phyloP scores from a whole-genome alignment of 257 asterid species.

The Nicotiana attenuata region DNA sequence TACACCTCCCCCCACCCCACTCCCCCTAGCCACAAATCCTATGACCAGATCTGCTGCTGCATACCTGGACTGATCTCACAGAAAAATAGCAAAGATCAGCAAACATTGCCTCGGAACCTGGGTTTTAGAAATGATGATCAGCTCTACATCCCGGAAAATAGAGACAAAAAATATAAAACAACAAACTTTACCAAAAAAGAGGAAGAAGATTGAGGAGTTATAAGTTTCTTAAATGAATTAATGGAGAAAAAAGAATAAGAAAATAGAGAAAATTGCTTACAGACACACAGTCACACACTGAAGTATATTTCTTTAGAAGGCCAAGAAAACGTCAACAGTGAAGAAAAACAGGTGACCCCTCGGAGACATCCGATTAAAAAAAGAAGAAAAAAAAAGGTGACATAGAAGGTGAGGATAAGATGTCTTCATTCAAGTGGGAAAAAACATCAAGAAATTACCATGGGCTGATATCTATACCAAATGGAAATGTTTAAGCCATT shows the following conservation, averaged over 20 bases:
- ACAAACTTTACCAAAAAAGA: neutral
- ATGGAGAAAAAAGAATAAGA: neutral
- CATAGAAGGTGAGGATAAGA: neutral
- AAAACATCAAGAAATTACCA: neutral
- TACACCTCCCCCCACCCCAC: neutral
- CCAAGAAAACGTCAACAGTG: neutral
- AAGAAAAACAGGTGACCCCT: neutral
- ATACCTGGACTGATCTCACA: conserved; percentile 93
- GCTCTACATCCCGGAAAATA: conserved; percentile 23
- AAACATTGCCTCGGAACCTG: conserved; percentile 99
- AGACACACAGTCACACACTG: neutral
- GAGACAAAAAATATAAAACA: neutral
- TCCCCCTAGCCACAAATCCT: neutral
- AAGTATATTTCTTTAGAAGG: neutral
- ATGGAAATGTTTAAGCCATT: neutral
- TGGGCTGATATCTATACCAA: neutral
- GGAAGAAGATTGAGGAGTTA: neutral
- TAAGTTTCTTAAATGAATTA: neutral
- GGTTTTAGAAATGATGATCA: conserved; percentile 45
- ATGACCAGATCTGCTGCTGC: conserved; percentile 7
- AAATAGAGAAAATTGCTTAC: neutral
- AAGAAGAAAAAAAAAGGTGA: neutral
- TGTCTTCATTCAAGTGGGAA: neutral
- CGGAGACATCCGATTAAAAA: too few relatives aligned
- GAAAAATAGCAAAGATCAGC: conserved; percentile 97